These are phyloP conservation scores for Solanum arcanum DNA, from an alignment of 257 asterid species.

Conservation along the genomic window DNA sequence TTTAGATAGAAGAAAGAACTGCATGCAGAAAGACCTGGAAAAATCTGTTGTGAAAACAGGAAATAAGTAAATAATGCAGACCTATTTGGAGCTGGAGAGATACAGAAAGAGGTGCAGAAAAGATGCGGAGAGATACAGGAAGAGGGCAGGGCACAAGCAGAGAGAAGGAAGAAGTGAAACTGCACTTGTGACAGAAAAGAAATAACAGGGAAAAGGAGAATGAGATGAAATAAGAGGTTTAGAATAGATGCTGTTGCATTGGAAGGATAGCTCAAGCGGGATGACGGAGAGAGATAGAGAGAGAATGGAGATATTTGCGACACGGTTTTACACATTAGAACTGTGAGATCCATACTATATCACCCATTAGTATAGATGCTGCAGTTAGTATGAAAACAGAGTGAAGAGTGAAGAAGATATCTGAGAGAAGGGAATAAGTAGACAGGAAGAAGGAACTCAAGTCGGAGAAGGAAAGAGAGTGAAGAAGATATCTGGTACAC, in stretches of 20 bases:
- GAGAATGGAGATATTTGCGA: neutral
- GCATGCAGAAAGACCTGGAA: neutral
- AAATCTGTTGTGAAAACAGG: neutral
- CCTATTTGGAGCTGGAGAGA: neutral
- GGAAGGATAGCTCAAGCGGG: neutral
- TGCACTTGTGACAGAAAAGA: neutral
- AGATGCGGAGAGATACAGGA: neutral
- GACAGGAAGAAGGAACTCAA: neutral
- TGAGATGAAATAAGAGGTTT: neutral
- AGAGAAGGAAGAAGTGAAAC: neutral
- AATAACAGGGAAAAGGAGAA: neutral
- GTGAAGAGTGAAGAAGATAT: neutral
- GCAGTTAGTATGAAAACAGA: neutral
- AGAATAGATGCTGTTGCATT: neutral
- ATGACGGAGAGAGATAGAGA: neutral
- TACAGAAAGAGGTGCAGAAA: neutral
- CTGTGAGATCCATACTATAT: neutral
- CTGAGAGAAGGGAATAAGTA: neutral
- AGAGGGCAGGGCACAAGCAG: neutral
- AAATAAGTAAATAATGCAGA: neutral
- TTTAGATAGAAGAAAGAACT: neutral
- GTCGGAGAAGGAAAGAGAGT: neutral
- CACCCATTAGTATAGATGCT: neutral
- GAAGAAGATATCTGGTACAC: neutral
- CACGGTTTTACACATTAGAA: neutral